Evolutionary conservation across 2,329 filamentous ascomycete genomes (phyloP).

Genomic region (Dryadomyces sulphureus): DNA sequence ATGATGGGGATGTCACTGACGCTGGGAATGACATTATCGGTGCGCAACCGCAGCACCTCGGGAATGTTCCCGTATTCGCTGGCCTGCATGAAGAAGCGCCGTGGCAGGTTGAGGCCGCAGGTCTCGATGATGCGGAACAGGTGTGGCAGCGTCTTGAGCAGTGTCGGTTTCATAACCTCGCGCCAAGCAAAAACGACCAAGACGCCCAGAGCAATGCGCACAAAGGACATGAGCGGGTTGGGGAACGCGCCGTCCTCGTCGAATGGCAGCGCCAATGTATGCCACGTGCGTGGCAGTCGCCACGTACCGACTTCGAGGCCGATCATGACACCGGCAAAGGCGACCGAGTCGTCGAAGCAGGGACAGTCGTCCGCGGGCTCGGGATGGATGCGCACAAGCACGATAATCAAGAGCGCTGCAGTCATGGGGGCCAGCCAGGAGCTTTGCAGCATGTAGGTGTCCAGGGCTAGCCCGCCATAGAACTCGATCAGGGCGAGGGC

Average conservation of each 20-base stretch:
- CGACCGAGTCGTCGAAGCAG: constrained; percentile 91
- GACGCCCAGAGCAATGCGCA: constrained; percentile 66
- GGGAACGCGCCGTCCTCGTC: constrained; percentile 52
- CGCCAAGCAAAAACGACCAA: constrained; percentile 79
- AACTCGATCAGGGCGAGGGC: constrained; percentile 45
- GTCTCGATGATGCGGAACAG: constrained; percentile 77
- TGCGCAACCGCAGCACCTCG: constrained; percentile 46
- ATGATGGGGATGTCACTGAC: constrained; percentile 78
- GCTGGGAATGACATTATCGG: constrained; percentile 78
- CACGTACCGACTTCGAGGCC: constrained; percentile 72
- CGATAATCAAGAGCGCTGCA: constrained; percentile 50
- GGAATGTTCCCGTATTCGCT: constrained; percentile 83
- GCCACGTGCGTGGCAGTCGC: constrained; percentile 52
- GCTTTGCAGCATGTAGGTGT: constrained; percentile 54
- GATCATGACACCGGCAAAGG: constrained; percentile 81
- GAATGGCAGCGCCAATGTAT: constrained; percentile 26
- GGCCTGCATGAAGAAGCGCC: constrained; percentile 81
- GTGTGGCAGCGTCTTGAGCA: constrained; percentile 67
- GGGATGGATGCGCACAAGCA: constrained; percentile 77
- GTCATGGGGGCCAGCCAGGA: constrained; percentile 49
- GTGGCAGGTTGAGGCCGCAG: constrained; percentile 63
- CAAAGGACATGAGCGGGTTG: constrained; percentile 46
- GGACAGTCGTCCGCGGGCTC: constrained; percentile 95
- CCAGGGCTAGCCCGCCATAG: constrained; percentile 45
- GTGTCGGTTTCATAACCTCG: constrained; percentile 70